A percentile compares a stretch with the other conserved stretches of the same genome.
Evolutionary conservation across 345 rosid species (phyloP).

Genomic region (Isatis tinctoria): DNA sequence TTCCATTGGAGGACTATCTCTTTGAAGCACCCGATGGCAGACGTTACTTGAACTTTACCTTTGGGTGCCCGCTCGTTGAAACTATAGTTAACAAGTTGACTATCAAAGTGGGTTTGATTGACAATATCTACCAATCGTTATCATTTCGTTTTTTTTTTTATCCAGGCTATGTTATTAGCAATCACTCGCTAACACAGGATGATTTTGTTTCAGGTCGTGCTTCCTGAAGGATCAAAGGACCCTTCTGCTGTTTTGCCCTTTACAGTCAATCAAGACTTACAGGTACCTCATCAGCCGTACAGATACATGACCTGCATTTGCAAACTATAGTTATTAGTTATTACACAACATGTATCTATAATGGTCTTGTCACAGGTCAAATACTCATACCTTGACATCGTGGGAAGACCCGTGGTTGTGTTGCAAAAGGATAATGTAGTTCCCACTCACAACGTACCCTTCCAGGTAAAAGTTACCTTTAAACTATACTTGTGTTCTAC

Average conservation of each 20-base stretch:
- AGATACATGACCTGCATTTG: not conserved
- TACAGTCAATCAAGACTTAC: slow-evolving; percentile 70
- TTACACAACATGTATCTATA: not conserved
- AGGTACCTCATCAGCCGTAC: slow-evolving; percentile 43
- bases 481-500: not conserved
- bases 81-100: slow-evolving; percentile 86
- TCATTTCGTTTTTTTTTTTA: not conserved
- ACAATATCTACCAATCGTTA: not conserved
- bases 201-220: slow-evolving; percentile 71
- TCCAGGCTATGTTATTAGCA: not conserved
- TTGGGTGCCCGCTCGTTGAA: slow-evolving; percentile 90
- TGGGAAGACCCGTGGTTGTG: slow-evolving; percentile 93
- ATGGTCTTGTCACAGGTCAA: slow-evolving; percentile 51
- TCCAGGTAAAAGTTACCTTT: slow-evolving; percentile 60
- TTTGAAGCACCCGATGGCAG: slow-evolving; percentile 82
- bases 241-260: slow-evolving; percentile 83
- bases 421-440: slow-evolving; percentile 84
- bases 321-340: not conserved
- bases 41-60: slow-evolving; percentile 93
- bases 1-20: slow-evolving; percentile 87
- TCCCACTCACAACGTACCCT: slow-evolving; percentile 69
- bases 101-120: slow-evolving; percentile 59
- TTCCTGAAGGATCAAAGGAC: slow-evolving; percentile 94
- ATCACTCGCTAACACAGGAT: slow-evolving; percentile 10
- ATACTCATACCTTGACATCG: slow-evolving; percentile 93